These are phyloP conservation scores for Isabelozyma gotoi DNA, from an alignment of 805 yeast genomes.

Conservation along the genomic window DNA sequence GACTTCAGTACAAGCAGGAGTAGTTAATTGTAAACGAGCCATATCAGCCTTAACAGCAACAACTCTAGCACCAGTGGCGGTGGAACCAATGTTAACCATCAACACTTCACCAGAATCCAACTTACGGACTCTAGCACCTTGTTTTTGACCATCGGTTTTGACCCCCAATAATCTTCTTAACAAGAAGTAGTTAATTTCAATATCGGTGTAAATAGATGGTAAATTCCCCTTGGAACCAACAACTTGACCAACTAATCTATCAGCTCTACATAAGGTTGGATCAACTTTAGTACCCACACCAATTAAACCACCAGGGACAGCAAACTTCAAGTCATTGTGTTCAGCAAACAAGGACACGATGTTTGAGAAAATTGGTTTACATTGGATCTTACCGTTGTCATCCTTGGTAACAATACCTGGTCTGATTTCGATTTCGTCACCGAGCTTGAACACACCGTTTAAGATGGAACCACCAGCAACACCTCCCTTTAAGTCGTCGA, in stretches of 20 bases:
- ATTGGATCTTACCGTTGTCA: conserved; percentile 82
- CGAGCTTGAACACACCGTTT: conserved; percentile 94
- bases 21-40: conserved; percentile 95
- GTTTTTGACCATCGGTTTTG: conserved; percentile 95
- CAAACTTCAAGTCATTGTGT: conserved; percentile 95
- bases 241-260: conserved; percentile 98
- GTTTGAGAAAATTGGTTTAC: conserved; percentile 93
- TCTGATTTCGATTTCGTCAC: conserved; percentile 97
- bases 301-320: conserved; percentile 99
- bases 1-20: conserved; percentile 98
- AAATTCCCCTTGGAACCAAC: conserved; percentile 96
- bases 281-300: conserved; percentile 99
- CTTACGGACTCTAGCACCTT: conserved; percentile 90
- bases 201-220: conserved; percentile 95
- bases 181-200: conserved; percentile 95
- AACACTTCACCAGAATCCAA: conserved; percentile 91
- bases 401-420: conserved; percentile 99
- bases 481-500: conserved; percentile 97
- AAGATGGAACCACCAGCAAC: conserved; percentile 99
- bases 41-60: conserved; percentile 97
- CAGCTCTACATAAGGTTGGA: conserved; percentile 98
- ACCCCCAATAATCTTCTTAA: conserved; percentile 97
- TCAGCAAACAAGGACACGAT: conserved; percentile 95
- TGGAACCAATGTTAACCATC: conserved; percentile 99
- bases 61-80: conserved; percentile 99